These are phyloP conservation scores for Ophiocordyceps robertsii DNA, from an alignment of 2,329 filamentous ascomycete species.

Conservation along the genomic window DNA sequence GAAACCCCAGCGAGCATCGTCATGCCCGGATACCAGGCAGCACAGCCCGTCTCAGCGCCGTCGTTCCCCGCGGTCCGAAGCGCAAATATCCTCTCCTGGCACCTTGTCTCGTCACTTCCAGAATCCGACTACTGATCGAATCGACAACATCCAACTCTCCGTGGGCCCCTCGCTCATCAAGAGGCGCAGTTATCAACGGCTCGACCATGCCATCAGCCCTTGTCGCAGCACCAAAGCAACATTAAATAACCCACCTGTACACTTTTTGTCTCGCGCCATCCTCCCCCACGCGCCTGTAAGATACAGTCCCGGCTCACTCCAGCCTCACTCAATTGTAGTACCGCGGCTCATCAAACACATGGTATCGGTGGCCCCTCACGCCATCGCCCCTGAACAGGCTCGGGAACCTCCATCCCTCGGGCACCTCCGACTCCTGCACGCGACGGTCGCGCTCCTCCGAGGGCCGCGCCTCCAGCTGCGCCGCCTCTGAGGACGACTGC, in stretches of 20 bases:
- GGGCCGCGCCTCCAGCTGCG: conserved; percentile 23
- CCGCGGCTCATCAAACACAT: conserved; percentile 86
- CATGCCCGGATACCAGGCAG: too few species aligned
- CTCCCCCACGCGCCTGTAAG: background rate
- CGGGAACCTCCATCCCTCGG: conserved; percentile 71
- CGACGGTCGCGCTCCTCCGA: conserved; percentile 42
- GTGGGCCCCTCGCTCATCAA: too few species aligned
- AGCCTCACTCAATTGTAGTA: conserved; percentile 39
- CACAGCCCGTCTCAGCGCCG: too few species aligned
- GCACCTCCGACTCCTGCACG: conserved; percentile 60
- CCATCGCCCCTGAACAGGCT: conserved; percentile 72
- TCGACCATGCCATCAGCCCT: too few species aligned
- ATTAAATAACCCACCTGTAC: background rate
- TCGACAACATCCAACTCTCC: too few species aligned
- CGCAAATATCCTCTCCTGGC: too few species aligned
- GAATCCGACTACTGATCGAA: too few species aligned
- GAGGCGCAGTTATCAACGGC: too few species aligned
- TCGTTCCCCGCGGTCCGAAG: too few species aligned
- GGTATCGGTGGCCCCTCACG: conserved; percentile 79
- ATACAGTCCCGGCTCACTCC: background rate
- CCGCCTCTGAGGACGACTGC: conserved; percentile 40
- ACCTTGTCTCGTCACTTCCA: too few species aligned
- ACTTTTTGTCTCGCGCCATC: background rate
- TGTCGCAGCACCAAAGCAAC: too few species aligned
- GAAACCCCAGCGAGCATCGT: too few species aligned